Conservation (phyloP, 2,329 filamentous ascomycete genomes). For the Talaromyces sp. region DNA sequence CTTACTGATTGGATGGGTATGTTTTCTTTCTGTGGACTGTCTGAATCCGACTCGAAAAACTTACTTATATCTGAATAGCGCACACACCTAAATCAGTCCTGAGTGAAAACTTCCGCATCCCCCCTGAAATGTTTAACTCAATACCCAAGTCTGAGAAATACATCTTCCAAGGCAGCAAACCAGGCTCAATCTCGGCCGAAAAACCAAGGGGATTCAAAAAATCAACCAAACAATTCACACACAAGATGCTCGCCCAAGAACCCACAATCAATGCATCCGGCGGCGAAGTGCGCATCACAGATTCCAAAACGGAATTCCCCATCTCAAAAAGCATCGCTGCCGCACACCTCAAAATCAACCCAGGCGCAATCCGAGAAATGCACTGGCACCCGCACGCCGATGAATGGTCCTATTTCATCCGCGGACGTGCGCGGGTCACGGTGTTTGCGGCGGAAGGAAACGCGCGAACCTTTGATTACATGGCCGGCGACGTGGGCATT, state of each 20-base stretch:
- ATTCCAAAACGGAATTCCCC: slow-evolving; percentile 63
- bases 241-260: slow-evolving; percentile 63
- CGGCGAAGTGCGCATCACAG: slow-evolving; percentile 65
- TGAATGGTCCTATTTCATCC: slow-evolving; percentile 74
- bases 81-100: slow-evolving; percentile 68
- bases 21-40: background rate
- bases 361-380: slow-evolving; percentile 68
- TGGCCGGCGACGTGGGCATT: slow-evolving; percentile 68
- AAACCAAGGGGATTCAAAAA: slow-evolving; percentile 60
- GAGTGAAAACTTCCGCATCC: slow-evolving; percentile 67
- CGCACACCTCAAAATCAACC: slow-evolving; percentile 63
- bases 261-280: slow-evolving; percentile 56
- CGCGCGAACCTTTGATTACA: slow-evolving; percentile 69
- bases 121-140: slow-evolving; percentile 61
- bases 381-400: slow-evolving; percentile 77
- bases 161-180: slow-evolving; percentile 65
- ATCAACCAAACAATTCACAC: slow-evolving; percentile 64
- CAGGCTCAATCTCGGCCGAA: slow-evolving; percentile 60
- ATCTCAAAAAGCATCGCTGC: slow-evolving; percentile 68
- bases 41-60: too few species aligned
- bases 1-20: slow-evolving; percentile 66
- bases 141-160: slow-evolving; percentile 64
- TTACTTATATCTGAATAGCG: too few species aligned
- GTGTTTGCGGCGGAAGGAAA: slow-evolving; percentile 66
- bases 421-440: slow-evolving; percentile 66